Evolutionary conservation across 768 basidiomycete species (phyloP), one percentile per base, ranked within the genome.

Genomic region (Tulasnella calospora): DNA sequence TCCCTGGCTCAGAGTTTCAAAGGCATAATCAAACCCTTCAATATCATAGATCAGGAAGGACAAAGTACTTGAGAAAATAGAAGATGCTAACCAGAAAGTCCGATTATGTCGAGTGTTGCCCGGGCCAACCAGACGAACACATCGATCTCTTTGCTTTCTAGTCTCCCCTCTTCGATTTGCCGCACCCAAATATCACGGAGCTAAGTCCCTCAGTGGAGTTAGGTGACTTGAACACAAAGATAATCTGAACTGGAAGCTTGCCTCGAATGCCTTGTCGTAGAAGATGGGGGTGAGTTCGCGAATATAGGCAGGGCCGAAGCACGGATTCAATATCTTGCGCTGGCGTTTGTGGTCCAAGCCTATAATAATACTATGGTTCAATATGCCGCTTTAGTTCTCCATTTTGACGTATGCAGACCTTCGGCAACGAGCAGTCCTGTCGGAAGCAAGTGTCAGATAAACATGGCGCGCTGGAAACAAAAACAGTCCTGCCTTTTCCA

Each of bases 291-390:
- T 90, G 19, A 91, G 82, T 57, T 88, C 88, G 2, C 90, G 85
- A 61, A 92, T 86, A 80, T 91, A 89, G 0, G 86, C 83, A 3
- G 86, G 85, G 0, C 90, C 90, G 80, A 92, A 92, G 0, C 90
- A 90, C 17, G 91, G 91, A 80, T 91, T 92, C 73, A 78, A 13
- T 9, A 78, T 44, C 23, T 51, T 71, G 12, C 67, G 67, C 46
- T 78, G 71, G 12, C 77, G 67, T 5, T 35, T 33, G 33, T 76
- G 75, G 19, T 67, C 75, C 12, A 0, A 15, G 21, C 77, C 77
- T 55, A 73, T 71, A 78, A 27, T 33, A 17, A 19, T 30, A 27
- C 15, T 19, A 41, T 0, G 12, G 38, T 8, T 72, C 10, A 40
- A 21, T 72, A 5, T 17, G 21, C 13, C 8, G 2, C n/a, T 72